These are phyloP conservation scores for Cladophialophora immunda DNA, from an alignment of 2,329 filamentous ascomycete species.

Conservation along the genomic window DNA sequence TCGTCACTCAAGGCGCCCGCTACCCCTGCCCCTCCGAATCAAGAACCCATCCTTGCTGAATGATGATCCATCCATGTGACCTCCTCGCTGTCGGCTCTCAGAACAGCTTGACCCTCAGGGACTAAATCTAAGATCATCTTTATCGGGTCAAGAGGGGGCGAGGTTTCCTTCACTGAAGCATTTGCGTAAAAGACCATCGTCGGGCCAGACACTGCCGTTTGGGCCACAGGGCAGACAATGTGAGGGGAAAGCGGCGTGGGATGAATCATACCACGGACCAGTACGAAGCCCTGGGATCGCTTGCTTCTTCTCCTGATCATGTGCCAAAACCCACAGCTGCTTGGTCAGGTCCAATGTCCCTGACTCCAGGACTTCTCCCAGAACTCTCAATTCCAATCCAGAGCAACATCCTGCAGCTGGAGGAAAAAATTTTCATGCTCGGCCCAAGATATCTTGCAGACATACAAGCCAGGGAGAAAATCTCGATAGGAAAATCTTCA, in stretches of 20 bases:
- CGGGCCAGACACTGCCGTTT: constrained; percentile 1
- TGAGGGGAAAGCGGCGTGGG: constrained; percentile 11
- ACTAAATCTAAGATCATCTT: neutral
- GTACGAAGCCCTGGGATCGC: neutral
- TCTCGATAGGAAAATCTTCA: constrained; percentile 10
- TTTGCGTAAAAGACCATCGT: constrained; percentile 27
- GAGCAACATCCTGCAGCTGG: neutral
- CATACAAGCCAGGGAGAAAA: neutral
- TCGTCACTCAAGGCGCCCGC: neutral
- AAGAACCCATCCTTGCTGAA: neutral
- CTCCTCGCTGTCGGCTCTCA: neutral
- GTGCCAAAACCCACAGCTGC: constrained; percentile 6
- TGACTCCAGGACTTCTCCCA: neutral
- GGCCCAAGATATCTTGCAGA: neutral
- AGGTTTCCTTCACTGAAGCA: constrained; percentile 27
- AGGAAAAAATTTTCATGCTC: constrained; percentile 14
- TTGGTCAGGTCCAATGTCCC: neutral
- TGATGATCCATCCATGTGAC: neutral
- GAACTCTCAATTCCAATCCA: neutral
- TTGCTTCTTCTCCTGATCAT: constrained; percentile 19
- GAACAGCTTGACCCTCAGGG: neutral
- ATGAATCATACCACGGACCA: constrained; percentile 1
- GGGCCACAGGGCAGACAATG: neutral
- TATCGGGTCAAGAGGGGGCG: constrained; percentile 18
- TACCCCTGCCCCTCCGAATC: neutral